Evolutionary conservation across 495 filamentous ascomycete genomes (phyloP), one percentile per base, ranked within the genome.

Genomic region (Penicillium nucicola): DNA sequence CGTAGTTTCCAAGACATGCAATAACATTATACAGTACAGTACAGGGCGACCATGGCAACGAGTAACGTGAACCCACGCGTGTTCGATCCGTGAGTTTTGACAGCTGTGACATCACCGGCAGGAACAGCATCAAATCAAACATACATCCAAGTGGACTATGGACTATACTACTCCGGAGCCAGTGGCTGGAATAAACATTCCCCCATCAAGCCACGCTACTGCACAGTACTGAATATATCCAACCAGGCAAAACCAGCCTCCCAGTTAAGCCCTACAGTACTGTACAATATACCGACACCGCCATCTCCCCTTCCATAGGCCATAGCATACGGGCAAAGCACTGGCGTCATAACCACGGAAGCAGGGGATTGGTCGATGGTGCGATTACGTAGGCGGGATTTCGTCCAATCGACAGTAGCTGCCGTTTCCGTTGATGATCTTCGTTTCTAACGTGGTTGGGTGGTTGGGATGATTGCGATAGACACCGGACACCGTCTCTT

Each of bases 341-440:
- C 12, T n/a, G 8, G 25, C 37, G 28, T 48, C 37, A 39, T 48
- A 28, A 28, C 6, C 25, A 28, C 6, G 25, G 25, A 28, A 28
- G 25, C 25, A 28, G 25, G 25, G 25, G 25, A 14, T 48, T 20
- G 34, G 2, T 7, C 12, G 42, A 14, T 45, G 25, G 7, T 9
- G 35, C 35, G 46, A 48, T 48, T 41, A 48, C 46, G 46, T 48
- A 41, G 35, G 23, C 31, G 11, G 37, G 37, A 33, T 11, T 18
- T 39, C 20, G 45, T 30, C 14, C 1, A 28, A 0, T 28, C 9
- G 25, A 45, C 14, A 45, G 10, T 6, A 19, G 1, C 23, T 42
- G 13, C 23, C 14, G n/a, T 14, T 42, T 23, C 20, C 14, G 20
- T 20, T 28, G 33, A 37, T 37, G 12, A 42, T 30, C 9, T 15